phyloP scores from a whole-genome alignment of 1,139 yeast genomes.

The Geotrichum fermentans region DNA sequence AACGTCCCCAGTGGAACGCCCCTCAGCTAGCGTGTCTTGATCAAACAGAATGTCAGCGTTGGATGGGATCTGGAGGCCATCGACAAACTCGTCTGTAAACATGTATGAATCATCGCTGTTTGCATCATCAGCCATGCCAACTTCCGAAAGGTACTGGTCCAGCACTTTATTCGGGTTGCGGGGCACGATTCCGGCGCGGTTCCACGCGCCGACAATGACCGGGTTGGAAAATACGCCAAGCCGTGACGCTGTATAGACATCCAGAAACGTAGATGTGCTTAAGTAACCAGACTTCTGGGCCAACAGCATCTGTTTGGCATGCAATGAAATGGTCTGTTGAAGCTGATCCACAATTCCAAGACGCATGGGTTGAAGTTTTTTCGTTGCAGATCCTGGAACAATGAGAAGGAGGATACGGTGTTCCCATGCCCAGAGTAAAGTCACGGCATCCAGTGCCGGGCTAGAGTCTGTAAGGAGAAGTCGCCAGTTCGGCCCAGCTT shows the following conservation, averaged over 20 bases:
- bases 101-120: neutral
- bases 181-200: constrained; percentile 3
- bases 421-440: constrained; percentile 10
- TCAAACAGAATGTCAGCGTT: neutral
- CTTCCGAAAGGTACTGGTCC: neutral
- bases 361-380: neutral
- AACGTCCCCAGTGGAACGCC: no score
- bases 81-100: constrained; percentile 1
- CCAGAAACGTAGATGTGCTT: neutral
- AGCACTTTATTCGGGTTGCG: constrained; percentile 1
- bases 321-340: neutral
- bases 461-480: constrained; percentile 5
- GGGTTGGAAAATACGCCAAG: neutral
- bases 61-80: neutral
- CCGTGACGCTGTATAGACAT: neutral
- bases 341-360: neutral
- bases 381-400: neutral
- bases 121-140: neutral
- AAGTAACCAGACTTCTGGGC: neutral
- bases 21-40: neutral
- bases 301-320: neutral
- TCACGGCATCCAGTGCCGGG: neutral
- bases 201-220: neutral
- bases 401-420: constrained; percentile 6
- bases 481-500: constrained; percentile 3